Evolutionary conservation across 768 basidiomycete genomes (phyloP).

Genomic region (Chalciporus piperatus): DNA sequence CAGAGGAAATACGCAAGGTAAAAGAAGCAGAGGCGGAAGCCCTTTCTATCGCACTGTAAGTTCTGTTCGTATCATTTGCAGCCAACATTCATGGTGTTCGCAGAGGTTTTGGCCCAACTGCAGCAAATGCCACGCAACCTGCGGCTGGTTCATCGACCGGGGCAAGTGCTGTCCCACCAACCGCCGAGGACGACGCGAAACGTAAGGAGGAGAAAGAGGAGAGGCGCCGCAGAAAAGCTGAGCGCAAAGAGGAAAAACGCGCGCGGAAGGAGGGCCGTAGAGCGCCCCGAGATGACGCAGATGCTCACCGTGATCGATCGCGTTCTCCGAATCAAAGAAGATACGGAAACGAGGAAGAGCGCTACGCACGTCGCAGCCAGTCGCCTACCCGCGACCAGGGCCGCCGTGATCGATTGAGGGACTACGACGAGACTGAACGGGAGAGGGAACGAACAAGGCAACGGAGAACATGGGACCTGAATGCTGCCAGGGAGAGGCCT

Average conservation of each 20-base stretch:
- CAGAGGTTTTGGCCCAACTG: conserved; percentile 71
- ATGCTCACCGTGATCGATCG: conserved; percentile 34
- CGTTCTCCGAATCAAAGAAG: conserved; percentile 31
- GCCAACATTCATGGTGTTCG: conserved; percentile 12
- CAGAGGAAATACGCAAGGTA: conserved; percentile 74
- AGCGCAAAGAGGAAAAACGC: conserved; percentile 60
- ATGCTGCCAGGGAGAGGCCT: conserved; percentile 38
- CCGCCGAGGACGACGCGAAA: conserved; percentile 30
- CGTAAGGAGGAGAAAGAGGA: conserved; percentile 46
- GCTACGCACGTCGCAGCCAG: conserved; percentile 27
- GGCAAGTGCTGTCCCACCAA: conserved; percentile 14
- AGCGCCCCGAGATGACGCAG: conserved; percentile 33
- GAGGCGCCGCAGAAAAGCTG: conserved; percentile 47
- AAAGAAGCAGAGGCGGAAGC: conserved; percentile 92
- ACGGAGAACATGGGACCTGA: conserved; percentile 52
- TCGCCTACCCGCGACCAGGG: conserved; percentile 25
- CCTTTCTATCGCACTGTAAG: conserved; percentile 73
- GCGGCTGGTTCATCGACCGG: conserved; percentile 17
- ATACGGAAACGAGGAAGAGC: conserved; percentile 13
- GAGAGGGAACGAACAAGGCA: conserved; percentile 39
- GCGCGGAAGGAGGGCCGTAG: conserved; percentile 50
- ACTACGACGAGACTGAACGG: conserved; percentile 28
- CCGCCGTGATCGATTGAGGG: conserved; percentile 17
- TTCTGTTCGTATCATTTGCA: conserved; percentile 6
- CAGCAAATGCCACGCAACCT: conserved; percentile 32